Evolutionary conservation across 345 rosid species (phyloP), one percentile per base, ranked within the genome.

Genomic region (Hirschfeldia incana): DNA sequence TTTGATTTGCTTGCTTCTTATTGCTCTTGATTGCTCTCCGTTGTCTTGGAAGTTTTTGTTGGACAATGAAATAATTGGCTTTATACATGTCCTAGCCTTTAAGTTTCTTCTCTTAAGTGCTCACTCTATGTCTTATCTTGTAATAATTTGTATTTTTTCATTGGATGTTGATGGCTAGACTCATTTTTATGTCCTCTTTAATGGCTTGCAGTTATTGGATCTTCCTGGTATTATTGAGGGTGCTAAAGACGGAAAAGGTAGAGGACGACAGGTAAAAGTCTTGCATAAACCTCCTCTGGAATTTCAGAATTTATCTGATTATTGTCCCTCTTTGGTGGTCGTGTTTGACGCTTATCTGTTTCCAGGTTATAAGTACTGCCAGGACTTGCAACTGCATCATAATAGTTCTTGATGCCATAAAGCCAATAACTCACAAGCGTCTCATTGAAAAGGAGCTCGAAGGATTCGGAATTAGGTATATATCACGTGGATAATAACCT

Each of bases 171-270:
- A 65, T 72, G 55, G 21, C 21, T 21, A 30, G 53, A 10, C 65
- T 64, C 46, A 8, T 53, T 36, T 58, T 16, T 51, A 13, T 65
- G 39, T 37, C 28, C 57, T 27, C 17, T 57, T n/a, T 46, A 2
- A 63, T 62, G 78, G 42, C 66, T 80, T 73, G 76, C 92, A 95
- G 99, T 80, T 95, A 78, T 82, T 95, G 81, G 98, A 95, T 87
- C 98, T 95, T 44, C 98, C 98, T 72, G 98, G 99, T 77, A 95
- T 95, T 77, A 95, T 95, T 65, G 99, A 95, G 87, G 99, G 99
- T 84, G 99, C 98, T 33, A 95, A 95, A 87, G 99, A 95, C 76
- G 99, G 99, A 80, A 95, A 95, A 80, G 97, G 99, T 83, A 88
- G 99, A 90, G 99, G 98, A 53, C 81, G 98, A 70, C 99, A 93